Evolutionary conservation across 2,329 filamentous ascomycete species (phyloP).

Genomic region (Verticillium albo-atrum): DNA sequence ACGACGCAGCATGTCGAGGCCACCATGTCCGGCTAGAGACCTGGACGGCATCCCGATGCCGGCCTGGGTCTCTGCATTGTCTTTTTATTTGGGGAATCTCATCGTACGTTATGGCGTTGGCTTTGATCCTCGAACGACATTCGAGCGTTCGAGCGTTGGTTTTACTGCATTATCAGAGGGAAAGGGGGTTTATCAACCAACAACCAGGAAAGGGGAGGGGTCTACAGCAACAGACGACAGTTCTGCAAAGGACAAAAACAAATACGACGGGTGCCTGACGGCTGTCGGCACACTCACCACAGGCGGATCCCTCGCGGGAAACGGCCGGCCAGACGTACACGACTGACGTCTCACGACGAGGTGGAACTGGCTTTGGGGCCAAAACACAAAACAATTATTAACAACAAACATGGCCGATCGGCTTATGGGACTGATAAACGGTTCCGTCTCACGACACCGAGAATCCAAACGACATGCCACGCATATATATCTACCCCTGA

Average conservation of each 20-base stretch:
- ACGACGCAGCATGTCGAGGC: constrained; percentile 26
- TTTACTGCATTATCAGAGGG: background rate
- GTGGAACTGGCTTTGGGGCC: background rate
- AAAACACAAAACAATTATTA: background rate
- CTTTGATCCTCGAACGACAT: background rate
- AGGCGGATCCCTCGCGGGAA: constrained; percentile 1
- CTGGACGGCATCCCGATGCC: background rate
- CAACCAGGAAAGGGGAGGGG: background rate
- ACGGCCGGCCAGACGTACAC: constrained; percentile 3
- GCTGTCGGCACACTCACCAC: constrained; percentile 1
- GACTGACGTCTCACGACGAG: constrained; percentile 10
- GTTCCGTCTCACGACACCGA: background rate
- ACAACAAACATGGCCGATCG: background rate
- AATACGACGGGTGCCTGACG: background rate
- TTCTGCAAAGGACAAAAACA: background rate
- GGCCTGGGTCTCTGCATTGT: background rate
- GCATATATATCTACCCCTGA: constrained; percentile 3
- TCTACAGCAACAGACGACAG: background rate
- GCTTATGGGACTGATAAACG: background rate
- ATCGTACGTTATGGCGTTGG: background rate
- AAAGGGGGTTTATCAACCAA: background rate
- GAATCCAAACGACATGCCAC: constrained; percentile 2
- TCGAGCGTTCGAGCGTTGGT: background rate
- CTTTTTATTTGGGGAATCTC: background rate
- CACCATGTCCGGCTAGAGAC: constrained; percentile 23